phyloP scores from a whole-genome alignment of 2,329 filamentous ascomycete species.

The Phialemonium atrogriseum region DNA sequence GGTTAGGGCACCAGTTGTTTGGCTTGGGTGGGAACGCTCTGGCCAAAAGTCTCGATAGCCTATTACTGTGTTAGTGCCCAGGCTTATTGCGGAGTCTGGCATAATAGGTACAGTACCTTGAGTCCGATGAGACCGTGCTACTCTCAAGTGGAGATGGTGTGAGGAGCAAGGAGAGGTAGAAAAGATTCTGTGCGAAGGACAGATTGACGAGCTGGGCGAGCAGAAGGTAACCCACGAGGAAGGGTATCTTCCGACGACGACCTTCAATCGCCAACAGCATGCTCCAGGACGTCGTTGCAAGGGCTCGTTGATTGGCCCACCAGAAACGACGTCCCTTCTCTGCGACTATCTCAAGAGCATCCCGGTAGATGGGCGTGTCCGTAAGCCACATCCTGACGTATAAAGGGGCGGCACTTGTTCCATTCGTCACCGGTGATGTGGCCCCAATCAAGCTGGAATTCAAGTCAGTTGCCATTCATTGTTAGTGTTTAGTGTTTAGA shows the following conservation, averaged over 20 bases:
- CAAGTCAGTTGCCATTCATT: neutral
- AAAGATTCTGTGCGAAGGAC: conserved; percentile 55
- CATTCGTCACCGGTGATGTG: conserved; percentile 1
- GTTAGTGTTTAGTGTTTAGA: neutral
- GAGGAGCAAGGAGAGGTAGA: conserved; percentile 50
- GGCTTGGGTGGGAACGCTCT: conserved; percentile 30
- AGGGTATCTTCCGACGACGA: conserved; percentile 45
- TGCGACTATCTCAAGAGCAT: conserved; percentile 45
- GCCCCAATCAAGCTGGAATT: conserved; percentile 3
- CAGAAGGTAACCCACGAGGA: conserved; percentile 46
- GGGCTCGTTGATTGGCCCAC: conserved; percentile 54
- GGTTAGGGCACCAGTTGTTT: conserved; percentile 32
- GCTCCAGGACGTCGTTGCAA: conserved; percentile 45
- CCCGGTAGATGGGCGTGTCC: conserved; percentile 41
- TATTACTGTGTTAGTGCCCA: conserved; percentile 4
- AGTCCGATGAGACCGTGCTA: conserved; percentile 17
- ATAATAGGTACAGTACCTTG: conserved; percentile 15
- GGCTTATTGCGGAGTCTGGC: neutral
- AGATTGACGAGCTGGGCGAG: conserved; percentile 52
- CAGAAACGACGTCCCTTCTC: conserved; percentile 48
- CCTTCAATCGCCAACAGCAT: conserved; percentile 52
- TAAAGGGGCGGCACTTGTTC: conserved; percentile 16
- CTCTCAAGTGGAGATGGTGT: conserved; percentile 38
- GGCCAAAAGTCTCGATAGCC: conserved; percentile 14
- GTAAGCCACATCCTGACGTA: conserved; percentile 43